Conservation (phyloP, 352 stramenopile species). For the Pythium sukuiense region DNA sequence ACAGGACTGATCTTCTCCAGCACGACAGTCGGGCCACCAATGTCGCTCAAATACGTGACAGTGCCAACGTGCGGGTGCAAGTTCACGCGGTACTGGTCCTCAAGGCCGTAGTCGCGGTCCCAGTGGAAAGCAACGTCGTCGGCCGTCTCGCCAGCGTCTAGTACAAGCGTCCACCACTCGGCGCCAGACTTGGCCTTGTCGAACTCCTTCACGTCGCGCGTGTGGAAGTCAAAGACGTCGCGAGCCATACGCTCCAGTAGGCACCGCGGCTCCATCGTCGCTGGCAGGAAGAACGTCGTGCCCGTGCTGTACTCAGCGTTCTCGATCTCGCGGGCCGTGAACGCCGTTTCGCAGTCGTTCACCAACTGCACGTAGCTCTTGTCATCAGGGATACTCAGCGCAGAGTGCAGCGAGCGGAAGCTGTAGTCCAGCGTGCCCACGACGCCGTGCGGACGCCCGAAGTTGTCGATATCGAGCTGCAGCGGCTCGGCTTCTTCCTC, state of each 20-base stretch:
- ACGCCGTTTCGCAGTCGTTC: constrained; percentile 45
- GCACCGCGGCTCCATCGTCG: constrained; percentile 49
- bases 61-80: constrained; percentile 76
- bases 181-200: constrained; percentile 60
- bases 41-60: constrained; percentile 65
- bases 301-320: constrained; percentile 58
- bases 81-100: constrained; percentile 68
- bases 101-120: constrained; percentile 89
- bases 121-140: constrained; percentile 87
- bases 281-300: constrained; percentile 57
- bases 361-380: constrained; percentile 35
- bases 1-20: constrained; percentile 41
- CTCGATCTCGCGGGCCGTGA: constrained; percentile 48
- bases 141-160: constrained; percentile 49
- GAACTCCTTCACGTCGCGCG: constrained; percentile 40
- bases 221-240: constrained; percentile 80
- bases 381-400: constrained; percentile 26
- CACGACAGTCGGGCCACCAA: constrained; percentile 50
- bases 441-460: constrained; percentile 31
- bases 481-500: constrained; percentile 25
- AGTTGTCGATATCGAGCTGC: constrained; percentile 35
- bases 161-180: constrained; percentile 89
- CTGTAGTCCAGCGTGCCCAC: constrained; percentile 29
- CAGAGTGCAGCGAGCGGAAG: constrained; percentile 30
- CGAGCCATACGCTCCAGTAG: constrained; percentile 70